Conservation (phyloP, 2,329 filamentous ascomycete species). For the Tolypocladium nubicola region DNA sequence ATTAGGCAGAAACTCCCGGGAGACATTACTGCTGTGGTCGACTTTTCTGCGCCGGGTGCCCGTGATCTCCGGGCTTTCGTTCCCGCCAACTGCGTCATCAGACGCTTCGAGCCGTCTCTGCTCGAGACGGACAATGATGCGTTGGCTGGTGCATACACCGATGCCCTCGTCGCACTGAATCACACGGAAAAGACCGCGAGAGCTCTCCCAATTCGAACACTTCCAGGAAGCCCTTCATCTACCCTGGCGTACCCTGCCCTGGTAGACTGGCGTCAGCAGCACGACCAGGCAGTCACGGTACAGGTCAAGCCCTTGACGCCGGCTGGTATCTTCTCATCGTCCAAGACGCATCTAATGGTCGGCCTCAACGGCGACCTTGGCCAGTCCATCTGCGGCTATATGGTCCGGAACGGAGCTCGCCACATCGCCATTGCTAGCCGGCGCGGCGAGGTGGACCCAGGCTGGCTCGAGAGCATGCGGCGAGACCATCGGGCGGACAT, state of each 20-base stretch:
- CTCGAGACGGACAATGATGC: background rate
- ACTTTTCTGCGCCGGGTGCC: background rate
- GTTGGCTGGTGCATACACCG: background rate
- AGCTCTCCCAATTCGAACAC: background rate
- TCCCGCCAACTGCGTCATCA: background rate
- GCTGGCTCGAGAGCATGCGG: background rate
- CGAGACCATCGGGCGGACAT: background rate
- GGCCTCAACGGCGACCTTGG: background rate
- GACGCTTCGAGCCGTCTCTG: background rate
- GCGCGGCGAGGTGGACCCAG: background rate
- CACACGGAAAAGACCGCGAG: too few relatives aligned
- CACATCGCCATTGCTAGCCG: background rate
- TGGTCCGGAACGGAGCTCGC: background rate
- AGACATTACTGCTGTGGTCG: background rate
- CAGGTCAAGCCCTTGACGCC: background rate
- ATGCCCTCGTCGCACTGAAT: background rate
- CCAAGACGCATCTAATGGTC: background rate
- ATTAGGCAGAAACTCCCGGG: background rate
- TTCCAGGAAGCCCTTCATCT: background rate
- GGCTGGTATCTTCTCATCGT: background rate
- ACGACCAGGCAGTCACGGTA: background rate
- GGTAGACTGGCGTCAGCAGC: background rate
- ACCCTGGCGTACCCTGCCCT: background rate
- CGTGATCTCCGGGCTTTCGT: background rate
- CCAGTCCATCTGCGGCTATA: conserved; percentile 1